These are phyloP conservation scores for Staphylotrichum tortipilum DNA, from an alignment of 495 filamentous ascomycete genomes.

Conservation along the genomic window DNA sequence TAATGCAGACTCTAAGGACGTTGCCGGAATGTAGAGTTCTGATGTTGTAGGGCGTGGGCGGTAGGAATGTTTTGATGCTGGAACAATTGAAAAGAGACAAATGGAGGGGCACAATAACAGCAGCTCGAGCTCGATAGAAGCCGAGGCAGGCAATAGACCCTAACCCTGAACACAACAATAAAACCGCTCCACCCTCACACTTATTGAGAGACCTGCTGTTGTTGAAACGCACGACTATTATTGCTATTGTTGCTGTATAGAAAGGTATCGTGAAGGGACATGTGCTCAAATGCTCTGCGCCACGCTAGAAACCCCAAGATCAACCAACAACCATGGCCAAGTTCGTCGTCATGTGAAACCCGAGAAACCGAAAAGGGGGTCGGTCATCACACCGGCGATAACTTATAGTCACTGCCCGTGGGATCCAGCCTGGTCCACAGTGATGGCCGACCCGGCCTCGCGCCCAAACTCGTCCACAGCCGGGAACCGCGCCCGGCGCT, in stretches of 20 bases:
- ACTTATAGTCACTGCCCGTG: conserved; percentile 38
- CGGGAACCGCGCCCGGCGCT: conserved; percentile 56
- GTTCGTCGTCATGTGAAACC: background rate
- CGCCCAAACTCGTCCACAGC: conserved; percentile 52
- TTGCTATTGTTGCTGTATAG: background rate
- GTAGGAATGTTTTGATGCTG: too few relatives aligned
- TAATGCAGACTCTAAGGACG: background rate
- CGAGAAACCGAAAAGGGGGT: background rate
- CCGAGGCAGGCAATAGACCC: background rate
- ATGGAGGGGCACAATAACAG: too few relatives aligned
- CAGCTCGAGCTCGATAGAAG: too few relatives aligned
- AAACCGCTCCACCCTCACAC: too few relatives aligned
- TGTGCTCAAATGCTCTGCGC: background rate
- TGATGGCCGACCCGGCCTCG: conserved; percentile 30
- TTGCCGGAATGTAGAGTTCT: too few relatives aligned
- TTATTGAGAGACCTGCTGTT: background rate
- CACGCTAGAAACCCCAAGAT: background rate
- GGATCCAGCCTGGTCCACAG: conserved; percentile 39
- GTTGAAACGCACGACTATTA: background rate
- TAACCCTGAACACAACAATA: background rate
- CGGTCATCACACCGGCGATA: too few relatives aligned
- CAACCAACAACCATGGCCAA: background rate
- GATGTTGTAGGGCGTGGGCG: background rate
- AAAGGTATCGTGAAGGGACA: background rate
- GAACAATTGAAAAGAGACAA: too few relatives aligned